Evolutionary conservation across 2,329 filamentous ascomycete genomes (phyloP), one percentile per base, ranked within the genome.

Genomic region (Fusarium pseudocircinatum): DNA sequence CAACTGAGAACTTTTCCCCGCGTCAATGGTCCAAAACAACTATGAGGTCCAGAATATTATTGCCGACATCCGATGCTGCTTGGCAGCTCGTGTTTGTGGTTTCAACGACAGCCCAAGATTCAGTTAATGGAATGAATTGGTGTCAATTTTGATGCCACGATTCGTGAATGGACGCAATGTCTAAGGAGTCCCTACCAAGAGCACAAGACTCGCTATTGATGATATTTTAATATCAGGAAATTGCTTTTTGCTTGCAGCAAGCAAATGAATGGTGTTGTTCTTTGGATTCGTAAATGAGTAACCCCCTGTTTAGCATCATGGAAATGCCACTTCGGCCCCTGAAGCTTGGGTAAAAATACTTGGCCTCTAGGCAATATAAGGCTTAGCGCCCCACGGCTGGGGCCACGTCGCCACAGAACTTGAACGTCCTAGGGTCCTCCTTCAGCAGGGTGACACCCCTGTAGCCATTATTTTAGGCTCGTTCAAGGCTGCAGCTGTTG

Each of bases 1-100:
- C 47, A 22, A 63, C 61, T 14, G 73, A 39, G 36, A 32, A 50
- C 30, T 61, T 30, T 6, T 53, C 66, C 70, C 66, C 28, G 76
- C 71, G 53, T 82, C 77, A 30, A 82, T 67, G 68, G 83, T 82
- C 80, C 79, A 82, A 80, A 32, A 78, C 63, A 12, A 82, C 63
- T 36, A 65, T 71, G 32, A 73, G 64, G 36, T 58, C 63, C 54
- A 74, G 47, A 69, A 66, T 66, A 57, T 42, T 56, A 57, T 54
- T 75, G 64, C 69, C 68, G 72, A 75, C 47, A 63, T 60, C 72
- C 68, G 64, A 43, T 44, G 39, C 63, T 56, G 36, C 63, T 74
- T 72, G 72, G 72, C 58, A 46, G 60, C 46, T 67, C 16, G 39
- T 56, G 40, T 32, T 40, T 18, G 54, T 64, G 54, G 34, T 47